Percentiles rank a stretch among this genome's conserved stretches.
Conservation (phyloP, 1,284 basidiomycete genomes). For the Heliocybe sulcata region DNA sequence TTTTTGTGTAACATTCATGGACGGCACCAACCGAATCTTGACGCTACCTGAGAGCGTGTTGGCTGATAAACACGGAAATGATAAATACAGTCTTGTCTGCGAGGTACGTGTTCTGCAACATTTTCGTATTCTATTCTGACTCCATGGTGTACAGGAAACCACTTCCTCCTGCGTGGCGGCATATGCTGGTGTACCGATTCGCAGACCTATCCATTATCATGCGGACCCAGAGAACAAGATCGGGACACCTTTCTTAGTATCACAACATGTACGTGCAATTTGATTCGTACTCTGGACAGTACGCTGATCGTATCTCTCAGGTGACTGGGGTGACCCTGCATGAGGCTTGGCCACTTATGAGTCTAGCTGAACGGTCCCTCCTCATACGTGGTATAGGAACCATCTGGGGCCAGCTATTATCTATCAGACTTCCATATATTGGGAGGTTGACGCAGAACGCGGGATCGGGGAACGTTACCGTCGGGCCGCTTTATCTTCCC, state of each 20-base stretch:
- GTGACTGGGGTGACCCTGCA: background rate
- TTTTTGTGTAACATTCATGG: background rate
- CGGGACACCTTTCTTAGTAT: background rate
- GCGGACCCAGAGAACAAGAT: background rate
- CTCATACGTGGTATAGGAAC: background rate
- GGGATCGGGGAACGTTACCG: background rate
- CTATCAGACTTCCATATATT: background rate
- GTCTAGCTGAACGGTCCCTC: background rate
- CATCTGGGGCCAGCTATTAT: background rate
- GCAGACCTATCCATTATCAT: background rate
- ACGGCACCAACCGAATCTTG: background rate
- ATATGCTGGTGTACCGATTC: background rate
- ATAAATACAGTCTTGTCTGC: background rate
- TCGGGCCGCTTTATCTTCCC: background rate
- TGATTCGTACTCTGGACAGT: background rate
- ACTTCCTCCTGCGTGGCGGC: background rate
- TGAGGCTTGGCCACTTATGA: background rate
- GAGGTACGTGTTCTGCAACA: background rate
- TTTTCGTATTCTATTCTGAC: background rate
- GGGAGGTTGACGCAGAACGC: background rate
- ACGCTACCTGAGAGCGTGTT: background rate
- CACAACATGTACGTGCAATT: background rate
- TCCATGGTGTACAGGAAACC: background rate
- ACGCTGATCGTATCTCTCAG: background rate
- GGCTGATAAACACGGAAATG: background rate